Base-by-base conservation (phyloP, 2,329 filamentous ascomycete species). In the Colletotrichum cereale region DNA sequence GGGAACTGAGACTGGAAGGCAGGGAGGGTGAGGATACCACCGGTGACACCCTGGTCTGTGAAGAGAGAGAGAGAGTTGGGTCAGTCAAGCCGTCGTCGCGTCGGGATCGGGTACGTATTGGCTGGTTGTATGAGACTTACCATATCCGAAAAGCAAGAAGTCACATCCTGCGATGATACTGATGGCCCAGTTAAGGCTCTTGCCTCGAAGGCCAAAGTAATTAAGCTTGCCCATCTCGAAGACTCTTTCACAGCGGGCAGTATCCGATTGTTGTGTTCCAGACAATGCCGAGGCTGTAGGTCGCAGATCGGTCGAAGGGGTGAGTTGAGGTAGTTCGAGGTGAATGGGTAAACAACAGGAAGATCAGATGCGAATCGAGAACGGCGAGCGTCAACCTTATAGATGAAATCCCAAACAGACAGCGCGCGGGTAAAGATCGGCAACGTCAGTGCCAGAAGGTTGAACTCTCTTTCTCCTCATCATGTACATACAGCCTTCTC, bases 11-110 rank as follows among this genome's bases (percentile, higher is more conserved):
- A 75, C 2, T 89, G 82, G 75, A 93, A 93, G 12, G 86, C 85
- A 26, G 86, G 82, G 76, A 95, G 86, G 3, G 92, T 93, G 67
- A 96, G 83, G 74, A 96, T 89, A 67, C 91, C 91, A 56, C 91
- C 92, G 86, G 93, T 94, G 12, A 94, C 91, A 77, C 92, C 90
- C 80, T 93, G 91, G 79, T 94, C 92, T 91, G 86, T n/a, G n/a
- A n/a, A n/a, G n/a, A n/a, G 1, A 55, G n/a, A 44, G 16, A 60
- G 16, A 14, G 86, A 80, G 52, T 80, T 42, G 36, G 84, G 74
- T 66, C 24, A 69, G 63, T 48, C 21, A n/a, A 26, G 26, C 36
- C 4, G 38, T 29, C 29, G 48, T 7, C n/a, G n/a, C n/a, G n/a
- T 47, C 18, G 26, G 24, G 44, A 40, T 26, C 10, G n/a, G 16